Percentiles rank a stretch among this genome's conserved stretches.
Evolutionary conservation across 2,329 filamentous ascomycete genomes (phyloP).

Genomic region (Chrysosphaeria jannelii): DNA sequence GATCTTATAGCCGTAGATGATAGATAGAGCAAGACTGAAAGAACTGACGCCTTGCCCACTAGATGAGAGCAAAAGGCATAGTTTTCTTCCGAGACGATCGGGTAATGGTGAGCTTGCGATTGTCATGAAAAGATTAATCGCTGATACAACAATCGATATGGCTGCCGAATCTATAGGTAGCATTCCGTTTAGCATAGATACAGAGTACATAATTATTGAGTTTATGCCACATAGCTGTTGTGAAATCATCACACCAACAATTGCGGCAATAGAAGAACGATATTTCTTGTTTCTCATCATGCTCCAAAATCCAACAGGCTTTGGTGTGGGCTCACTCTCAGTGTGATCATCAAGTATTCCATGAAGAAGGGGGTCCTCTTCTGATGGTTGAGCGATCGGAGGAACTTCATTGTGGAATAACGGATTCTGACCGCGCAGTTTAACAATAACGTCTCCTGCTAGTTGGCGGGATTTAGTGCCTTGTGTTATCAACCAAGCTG

Average conservation of each 20-base stretch:
- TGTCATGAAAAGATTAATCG: conserved; percentile 63
- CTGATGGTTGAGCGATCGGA: no score
- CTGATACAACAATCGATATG: conserved; percentile 64
- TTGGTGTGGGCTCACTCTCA: no score
- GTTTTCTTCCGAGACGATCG: conserved; percentile 67
- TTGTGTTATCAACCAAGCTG: conserved; percentile 46
- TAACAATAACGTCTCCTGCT: no score
- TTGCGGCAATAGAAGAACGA: conserved; percentile 47
- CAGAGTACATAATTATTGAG: conserved; percentile 95
- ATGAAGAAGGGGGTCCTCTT: no score
- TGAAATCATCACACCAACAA: conserved; percentile 70
- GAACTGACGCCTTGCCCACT: conserved; percentile 58
- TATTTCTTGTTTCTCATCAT: conserved; percentile 38
- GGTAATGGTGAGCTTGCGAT: conserved; percentile 54
- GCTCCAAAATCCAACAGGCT: conserved; percentile 25
- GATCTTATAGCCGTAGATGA: conserved; percentile 38
- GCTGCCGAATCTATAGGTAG: conserved; percentile 56
- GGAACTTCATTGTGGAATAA: no score
- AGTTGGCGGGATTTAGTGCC: no score
- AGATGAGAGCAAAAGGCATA: conserved; percentile 56
- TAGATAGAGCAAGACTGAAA: conserved; percentile 49
- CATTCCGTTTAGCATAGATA: conserved; percentile 55
- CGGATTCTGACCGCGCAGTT: no score
- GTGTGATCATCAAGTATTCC: no score
- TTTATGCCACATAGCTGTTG: conserved; percentile 91